Evolutionary conservation across 495 filamentous ascomycete species (phyloP).

Genomic region (Daldinia bambusicola): DNA sequence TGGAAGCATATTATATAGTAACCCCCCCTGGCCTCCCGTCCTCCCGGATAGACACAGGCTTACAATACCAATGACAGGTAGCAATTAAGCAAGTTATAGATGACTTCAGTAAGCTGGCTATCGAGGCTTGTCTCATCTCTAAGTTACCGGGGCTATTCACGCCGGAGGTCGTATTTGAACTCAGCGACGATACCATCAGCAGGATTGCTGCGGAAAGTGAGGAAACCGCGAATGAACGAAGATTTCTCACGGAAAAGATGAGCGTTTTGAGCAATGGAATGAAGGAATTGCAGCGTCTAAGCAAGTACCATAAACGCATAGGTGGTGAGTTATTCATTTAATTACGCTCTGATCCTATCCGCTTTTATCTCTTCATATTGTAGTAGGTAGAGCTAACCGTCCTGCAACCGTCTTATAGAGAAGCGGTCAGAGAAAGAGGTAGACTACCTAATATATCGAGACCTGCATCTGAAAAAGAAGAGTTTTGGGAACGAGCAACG

Average conservation of each 20-base stretch:
- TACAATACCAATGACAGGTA: conserved; percentile 53
- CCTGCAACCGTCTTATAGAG: no score
- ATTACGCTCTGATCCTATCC: no score
- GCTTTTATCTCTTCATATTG: no score
- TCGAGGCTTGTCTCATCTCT: conserved; percentile 62
- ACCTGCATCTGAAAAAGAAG: no score
- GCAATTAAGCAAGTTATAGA: conserved; percentile 62
- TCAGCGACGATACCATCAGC: conserved; percentile 38
- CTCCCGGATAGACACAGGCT: not conserved
- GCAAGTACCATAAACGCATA: conserved; percentile 21
- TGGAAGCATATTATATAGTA: conserved; percentile 56
- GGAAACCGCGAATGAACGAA: conserved; percentile 22
- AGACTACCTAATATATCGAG: no score
- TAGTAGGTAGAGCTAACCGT: no score
- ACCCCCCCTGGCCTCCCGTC: not conserved
- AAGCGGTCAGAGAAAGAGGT: no score
- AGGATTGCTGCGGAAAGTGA: conserved; percentile 45
- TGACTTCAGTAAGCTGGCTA: conserved; percentile 60
- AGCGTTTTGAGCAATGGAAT: conserved; percentile 21
- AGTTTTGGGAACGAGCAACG: no score
- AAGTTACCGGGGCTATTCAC: conserved; percentile 48
- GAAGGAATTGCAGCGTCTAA: conserved; percentile 30
- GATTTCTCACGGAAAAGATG: conserved; percentile 30
- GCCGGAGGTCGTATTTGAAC: conserved; percentile 44
- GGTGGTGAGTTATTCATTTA: conserved; percentile 14